Percentiles rank a stretch among this genome's conserved stretches.
These are phyloP conservation scores for Botrytis hyacinthi DNA, from an alignment of 2,329 filamentous ascomycete species.

Conservation along the genomic window DNA sequence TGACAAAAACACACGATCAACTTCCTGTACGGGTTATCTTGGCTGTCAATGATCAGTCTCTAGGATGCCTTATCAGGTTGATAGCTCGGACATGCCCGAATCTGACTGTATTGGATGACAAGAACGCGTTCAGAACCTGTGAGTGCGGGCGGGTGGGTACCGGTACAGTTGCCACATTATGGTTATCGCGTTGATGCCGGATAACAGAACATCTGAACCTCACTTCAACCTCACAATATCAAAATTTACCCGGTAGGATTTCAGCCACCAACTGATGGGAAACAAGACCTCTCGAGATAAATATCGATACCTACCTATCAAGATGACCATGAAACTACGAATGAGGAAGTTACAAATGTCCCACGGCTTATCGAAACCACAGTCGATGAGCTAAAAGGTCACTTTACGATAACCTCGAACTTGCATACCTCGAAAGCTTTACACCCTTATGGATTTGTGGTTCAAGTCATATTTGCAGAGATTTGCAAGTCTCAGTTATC, in stretches of 20 bases:
- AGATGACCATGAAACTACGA: background rate
- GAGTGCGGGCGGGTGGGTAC: background rate
- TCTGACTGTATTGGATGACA: background rate
- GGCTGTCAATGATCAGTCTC: background rate
- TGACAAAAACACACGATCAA: background rate
- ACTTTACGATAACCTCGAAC: background rate
- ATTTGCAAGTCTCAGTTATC: background rate
- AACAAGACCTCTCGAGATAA: background rate
- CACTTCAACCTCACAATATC: background rate
- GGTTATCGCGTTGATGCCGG: background rate
- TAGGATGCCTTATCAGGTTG: slow-evolving; percentile 10
- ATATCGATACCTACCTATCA: background rate
- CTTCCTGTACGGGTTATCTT: background rate
- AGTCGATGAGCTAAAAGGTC: background rate
- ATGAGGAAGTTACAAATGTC: background rate
- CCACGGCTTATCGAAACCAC: background rate
- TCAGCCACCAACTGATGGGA: background rate
- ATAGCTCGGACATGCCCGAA: background rate
- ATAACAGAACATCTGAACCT: background rate
- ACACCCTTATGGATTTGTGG: slow-evolving; percentile 26
- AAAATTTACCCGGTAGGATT: background rate
- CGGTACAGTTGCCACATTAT: background rate
- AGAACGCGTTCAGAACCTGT: background rate
- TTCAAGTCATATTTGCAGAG: background rate
- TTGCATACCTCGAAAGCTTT: background rate